Base-by-base conservation (phyloP, 2,329 filamentous ascomycete genomes). In the Pseudogymnoascus verrucosus region DNA sequence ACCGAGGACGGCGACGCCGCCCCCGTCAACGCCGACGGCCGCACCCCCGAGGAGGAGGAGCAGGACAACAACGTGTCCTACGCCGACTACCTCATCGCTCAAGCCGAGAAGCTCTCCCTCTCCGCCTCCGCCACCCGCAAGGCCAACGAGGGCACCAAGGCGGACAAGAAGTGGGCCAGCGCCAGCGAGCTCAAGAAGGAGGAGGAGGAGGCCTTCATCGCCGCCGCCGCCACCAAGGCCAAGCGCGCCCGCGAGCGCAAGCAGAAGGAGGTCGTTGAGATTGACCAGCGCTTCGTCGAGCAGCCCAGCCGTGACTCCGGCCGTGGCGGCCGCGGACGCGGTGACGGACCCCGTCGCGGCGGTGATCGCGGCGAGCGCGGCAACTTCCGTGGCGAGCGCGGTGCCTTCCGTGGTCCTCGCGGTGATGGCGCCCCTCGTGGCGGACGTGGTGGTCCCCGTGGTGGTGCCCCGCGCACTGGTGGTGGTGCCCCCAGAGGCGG, bases 101-200 rank as follows among this genome's bases (percentile, higher is more conserved):
- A 82, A 74, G 84, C 84, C 65, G 84, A 86, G 77, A 93, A 91
- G 81, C 79, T 85, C 69, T 84, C 85, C 69, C 84, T 93, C 65
- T 83, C 81, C 71, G 78, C 82, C 68, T 84, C 84, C 71, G 78
- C 80, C 71, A 83, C 91, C 74, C 93, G 95, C 80, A 87, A 92
- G 82, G 81, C 93, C 78, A 97, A 98, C 83, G 93, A 97, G 82
- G 93, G 93, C 74, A 84, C 82, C 82, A 91, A 91, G 82, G 76
- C 81, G 73, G 87, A 92, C 83, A 93, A 95, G 86, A 95, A 97
- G 85, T 96, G 93, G 90, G 90, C 89, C 73, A 82, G 84, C 73
- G 92, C 91, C 76, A 96, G 93, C 82, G 75, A 83, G 65, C 80
- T 89, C 64, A 75, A 79, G 74, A 88, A 89, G 77, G 76, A 78